Conservation (phyloP, 2,329 filamentous ascomycete species). For the Verruconis gallopava region DNA sequence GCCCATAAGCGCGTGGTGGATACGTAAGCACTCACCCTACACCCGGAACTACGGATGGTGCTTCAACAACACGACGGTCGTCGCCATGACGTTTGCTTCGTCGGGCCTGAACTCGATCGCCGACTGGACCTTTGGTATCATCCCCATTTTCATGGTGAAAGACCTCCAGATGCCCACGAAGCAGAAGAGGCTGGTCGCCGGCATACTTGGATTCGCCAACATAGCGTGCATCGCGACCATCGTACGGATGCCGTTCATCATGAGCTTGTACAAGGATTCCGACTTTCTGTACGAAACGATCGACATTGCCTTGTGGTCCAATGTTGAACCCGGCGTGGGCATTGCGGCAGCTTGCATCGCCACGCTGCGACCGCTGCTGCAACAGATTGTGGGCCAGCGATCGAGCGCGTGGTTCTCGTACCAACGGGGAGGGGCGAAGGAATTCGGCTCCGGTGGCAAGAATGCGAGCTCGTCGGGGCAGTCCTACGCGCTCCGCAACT, state of each 20-base stretch:
- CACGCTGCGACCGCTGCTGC: conserved; percentile 22
- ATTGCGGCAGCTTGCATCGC: conserved; percentile 24
- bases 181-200: conserved; percentile 19
- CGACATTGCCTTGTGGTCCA: conserved; percentile 20
- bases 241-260: conserved; percentile 31
- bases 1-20: conserved; percentile 8
- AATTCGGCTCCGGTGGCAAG: neutral
- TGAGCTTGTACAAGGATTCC: conserved; percentile 21
- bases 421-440: no score
- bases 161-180: conserved; percentile 17
- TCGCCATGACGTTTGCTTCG: conserved; percentile 11
- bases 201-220: conserved; percentile 19
- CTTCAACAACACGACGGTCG: conserved; percentile 1
- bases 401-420: conserved; percentile 1
- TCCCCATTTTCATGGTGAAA: conserved; percentile 20
- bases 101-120: conserved; percentile 12
- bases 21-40: neutral
- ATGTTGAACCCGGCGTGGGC: conserved; percentile 22
- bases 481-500: neutral
- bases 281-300: conserved; percentile 24
- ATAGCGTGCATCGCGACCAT: conserved; percentile 25
- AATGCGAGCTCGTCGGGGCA: neutral
- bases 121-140: conserved; percentile 15
- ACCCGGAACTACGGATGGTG: neutral
- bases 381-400: neutral